Evolutionary conservation across 1,139 yeast genomes (phyloP).

Genomic region (Zygoascus meyerae): DNA sequence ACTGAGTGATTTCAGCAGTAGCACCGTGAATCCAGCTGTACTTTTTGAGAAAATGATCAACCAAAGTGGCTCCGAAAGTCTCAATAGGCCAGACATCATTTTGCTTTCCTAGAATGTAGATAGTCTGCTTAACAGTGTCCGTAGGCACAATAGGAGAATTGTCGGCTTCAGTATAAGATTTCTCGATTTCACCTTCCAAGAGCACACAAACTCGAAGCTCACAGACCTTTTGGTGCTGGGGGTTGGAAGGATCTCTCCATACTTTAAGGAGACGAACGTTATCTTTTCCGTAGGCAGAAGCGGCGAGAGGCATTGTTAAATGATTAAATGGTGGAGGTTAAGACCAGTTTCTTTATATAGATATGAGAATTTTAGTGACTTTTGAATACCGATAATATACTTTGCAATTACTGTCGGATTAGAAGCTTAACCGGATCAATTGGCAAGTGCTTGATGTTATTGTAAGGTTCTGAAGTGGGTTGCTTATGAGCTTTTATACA

Average conservation of each 20-base stretch:
- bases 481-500: too few species aligned
- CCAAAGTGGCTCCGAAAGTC: constrained; percentile 79
- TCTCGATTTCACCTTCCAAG: constrained; percentile 70
- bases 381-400: too few species aligned
- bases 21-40: constrained; percentile 72
- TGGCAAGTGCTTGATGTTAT: too few species aligned
- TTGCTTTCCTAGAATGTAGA: constrained; percentile 72
- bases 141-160: constrained; percentile 88
- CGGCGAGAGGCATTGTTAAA: constrained; percentile 9
- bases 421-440: too few species aligned
- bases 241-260: constrained; percentile 64
- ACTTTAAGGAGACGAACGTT: constrained; percentile 88
- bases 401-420: too few species aligned
- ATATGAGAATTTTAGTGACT: not conserved
- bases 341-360: not conserved
- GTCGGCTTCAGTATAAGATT: constrained; percentile 80
- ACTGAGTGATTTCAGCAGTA: constrained; percentile 61
- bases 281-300: constrained; percentile 79
- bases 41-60: constrained; percentile 69
- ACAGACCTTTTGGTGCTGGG: constrained; percentile 67
- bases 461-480: too few species aligned
- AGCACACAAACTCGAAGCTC: constrained; percentile 78
- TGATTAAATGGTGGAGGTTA: not conserved
- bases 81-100: constrained; percentile 81
- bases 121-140: constrained; percentile 88